Evolutionary conservation across 139 green algal genomes (phyloP).

Genomic region (Coccomyxa sp.): DNA sequence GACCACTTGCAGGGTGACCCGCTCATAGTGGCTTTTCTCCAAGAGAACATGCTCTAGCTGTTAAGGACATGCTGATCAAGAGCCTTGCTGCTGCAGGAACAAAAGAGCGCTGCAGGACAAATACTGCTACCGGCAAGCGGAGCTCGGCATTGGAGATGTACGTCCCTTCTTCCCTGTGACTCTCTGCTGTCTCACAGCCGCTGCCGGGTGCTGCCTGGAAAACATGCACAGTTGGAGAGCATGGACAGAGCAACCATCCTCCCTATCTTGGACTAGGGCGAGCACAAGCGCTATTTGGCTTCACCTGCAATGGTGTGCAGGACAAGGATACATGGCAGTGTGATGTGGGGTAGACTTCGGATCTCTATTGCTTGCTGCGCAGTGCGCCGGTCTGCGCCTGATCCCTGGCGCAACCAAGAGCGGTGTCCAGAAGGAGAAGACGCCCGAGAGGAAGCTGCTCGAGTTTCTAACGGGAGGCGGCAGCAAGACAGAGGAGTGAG

Average conservation of each 20-base stretch:
- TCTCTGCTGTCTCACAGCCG: neutral
- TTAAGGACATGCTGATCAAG: no score
- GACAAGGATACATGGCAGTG: no score
- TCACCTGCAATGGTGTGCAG: no score
- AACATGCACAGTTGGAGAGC: no score
- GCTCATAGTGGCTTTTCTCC: no score
- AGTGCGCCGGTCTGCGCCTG: constrained; percentile 13
- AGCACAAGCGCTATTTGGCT: no score
- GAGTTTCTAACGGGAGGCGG: constrained; percentile 20
- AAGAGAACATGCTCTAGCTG: no score
- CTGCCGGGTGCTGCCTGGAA: neutral
- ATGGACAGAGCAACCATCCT: no score
- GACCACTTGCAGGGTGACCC: no score
- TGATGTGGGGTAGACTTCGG: no score
- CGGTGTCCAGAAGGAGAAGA: constrained; percentile 45
- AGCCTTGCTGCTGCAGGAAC: constrained; percentile 25
- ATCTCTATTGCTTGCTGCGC: neutral
- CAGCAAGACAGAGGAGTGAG: neutral
- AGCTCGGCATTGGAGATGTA: constrained; percentile 66
- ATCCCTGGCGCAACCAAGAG: constrained; percentile 58
- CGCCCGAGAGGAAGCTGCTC: constrained; percentile 54
- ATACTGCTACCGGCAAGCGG: constrained; percentile 71
- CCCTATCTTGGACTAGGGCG: no score
- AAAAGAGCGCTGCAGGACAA: constrained; percentile 52
- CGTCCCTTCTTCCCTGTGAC: neutral